These are phyloP conservation scores for Pterocarpus macrocarpus DNA, from an alignment of 306 rosid genomes.

Conservation along the genomic window DNA sequence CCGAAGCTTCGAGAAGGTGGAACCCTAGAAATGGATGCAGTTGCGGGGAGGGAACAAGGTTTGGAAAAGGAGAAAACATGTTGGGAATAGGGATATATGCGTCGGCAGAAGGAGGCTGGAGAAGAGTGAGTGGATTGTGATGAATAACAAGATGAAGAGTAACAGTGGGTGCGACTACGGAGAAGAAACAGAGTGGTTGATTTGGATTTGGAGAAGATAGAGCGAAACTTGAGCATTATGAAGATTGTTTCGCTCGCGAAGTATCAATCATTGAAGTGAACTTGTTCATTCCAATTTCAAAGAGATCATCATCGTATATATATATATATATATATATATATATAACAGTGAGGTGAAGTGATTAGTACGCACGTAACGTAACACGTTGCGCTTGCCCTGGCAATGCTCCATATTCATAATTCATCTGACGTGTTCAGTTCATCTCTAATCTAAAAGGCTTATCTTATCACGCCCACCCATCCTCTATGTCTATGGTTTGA, in stretches of 20 bases:
- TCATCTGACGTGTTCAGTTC: background rate
- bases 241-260: background rate
- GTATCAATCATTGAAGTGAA: background rate
- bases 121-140: conserved; percentile 1
- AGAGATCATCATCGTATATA: background rate
- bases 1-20: conserved; percentile 53
- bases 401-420: too few species aligned
- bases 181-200: background rate
- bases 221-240: conserved; percentile 57
- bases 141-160: background rate
- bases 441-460: background rate
- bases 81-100: background rate
- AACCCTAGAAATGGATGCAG: conserved; percentile 42
- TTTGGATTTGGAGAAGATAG: conserved; percentile 57
- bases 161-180: conserved; percentile 17
- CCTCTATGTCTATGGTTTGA: too few species aligned
- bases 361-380: background rate
- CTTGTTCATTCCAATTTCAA: background rate
- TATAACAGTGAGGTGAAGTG: background rate
- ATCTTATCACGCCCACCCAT: background rate
- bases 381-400: background rate
- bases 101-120: background rate
- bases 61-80: conserved; percentile 20
- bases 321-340: too few species aligned
- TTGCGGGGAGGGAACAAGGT: conserved; percentile 31